Evolutionary conservation across 352 stramenopile species (phyloP).

Genomic region (Phytophthora citricola): DNA sequence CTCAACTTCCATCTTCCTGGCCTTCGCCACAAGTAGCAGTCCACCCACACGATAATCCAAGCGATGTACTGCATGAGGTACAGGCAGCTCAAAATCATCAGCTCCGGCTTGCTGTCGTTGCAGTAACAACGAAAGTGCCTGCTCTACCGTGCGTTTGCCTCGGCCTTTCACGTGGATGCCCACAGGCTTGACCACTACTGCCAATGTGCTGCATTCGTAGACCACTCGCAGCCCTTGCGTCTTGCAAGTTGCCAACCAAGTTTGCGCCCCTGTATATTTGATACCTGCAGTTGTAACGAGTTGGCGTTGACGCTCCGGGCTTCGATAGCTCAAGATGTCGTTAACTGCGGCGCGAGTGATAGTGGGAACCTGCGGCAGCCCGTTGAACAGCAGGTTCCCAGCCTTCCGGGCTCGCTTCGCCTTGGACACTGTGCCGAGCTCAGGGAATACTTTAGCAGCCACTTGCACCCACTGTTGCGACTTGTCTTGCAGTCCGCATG

Average conservation of each 20-base stretch:
- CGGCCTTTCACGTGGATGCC: conserved; percentile 72
- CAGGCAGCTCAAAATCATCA: conserved; percentile 28
- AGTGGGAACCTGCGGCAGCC: conserved; percentile 39
- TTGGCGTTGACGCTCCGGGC: conserved; percentile 14
- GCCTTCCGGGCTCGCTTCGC: conserved; percentile 65
- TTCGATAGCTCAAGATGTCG: conserved; percentile 47
- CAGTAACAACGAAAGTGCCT: conserved; percentile 50
- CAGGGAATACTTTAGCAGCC: conserved; percentile 53
- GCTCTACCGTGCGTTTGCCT: conserved; percentile 53
- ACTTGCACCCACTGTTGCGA: conserved; percentile 55
- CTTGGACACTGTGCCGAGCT: conserved; percentile 65
- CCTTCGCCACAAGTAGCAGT: conserved; percentile 69
- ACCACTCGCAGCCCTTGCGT: conserved; percentile 64
- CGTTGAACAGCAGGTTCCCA: conserved; percentile 50
- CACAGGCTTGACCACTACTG: conserved; percentile 65
- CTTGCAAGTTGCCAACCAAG: conserved; percentile 49
- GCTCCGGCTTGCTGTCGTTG: not conserved
- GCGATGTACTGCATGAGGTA: conserved; percentile 60
- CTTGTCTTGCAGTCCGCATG: not conserved
- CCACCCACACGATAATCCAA: conserved; percentile 69
- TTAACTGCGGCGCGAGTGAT: conserved; percentile 33
- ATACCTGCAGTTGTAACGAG: not conserved
- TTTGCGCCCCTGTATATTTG: not conserved
- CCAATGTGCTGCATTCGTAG: conserved; percentile 53
- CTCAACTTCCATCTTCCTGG: conserved; percentile 46